Conservation (phyloP, 257 asterid genomes). For the Rauvolfia tetraphylla region DNA sequence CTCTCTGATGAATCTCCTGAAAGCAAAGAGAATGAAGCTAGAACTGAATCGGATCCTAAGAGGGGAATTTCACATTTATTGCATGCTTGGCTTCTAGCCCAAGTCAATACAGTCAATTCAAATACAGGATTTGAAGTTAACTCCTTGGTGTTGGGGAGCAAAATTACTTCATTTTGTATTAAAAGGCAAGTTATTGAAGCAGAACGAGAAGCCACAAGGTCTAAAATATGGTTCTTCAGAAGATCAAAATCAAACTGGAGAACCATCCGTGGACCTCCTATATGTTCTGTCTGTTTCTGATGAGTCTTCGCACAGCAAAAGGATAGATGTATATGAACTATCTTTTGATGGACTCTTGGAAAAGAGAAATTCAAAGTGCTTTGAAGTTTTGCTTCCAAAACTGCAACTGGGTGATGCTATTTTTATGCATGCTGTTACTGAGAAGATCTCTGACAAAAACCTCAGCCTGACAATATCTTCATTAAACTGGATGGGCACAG, state of each 20-base stretch:
- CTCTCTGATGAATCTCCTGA: constrained; percentile 46
- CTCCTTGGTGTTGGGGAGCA: constrained; percentile 68
- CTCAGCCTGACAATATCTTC: constrained; percentile 46
- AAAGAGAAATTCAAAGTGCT: constrained; percentile 31
- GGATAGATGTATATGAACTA: constrained; percentile 54
- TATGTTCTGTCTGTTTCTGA: constrained; percentile 61
- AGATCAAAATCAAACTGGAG: constrained; percentile 44
- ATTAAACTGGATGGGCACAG: constrained; percentile 91
- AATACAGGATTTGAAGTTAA: constrained; percentile 45
- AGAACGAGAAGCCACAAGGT: constrained; percentile 44
- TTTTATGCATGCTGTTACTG: constrained; percentile 38
- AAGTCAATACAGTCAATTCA: constrained; percentile 46
- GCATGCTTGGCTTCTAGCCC: constrained; percentile 72
- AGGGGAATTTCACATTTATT: constrained; percentile 53
- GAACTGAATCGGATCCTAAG: constrained; percentile 32
- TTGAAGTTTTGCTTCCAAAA: constrained; percentile 55
- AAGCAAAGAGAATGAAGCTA: constrained; percentile 32
- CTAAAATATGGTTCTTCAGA: constrained; percentile 26
- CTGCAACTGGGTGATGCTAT: constrained; percentile 62
- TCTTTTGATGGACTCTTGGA: constrained; percentile 40
- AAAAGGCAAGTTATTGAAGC: constrained; percentile 34
- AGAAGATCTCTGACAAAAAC: constrained; percentile 29
- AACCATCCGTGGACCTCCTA: constrained; percentile 54
- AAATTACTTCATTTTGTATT: constrained; percentile 66
- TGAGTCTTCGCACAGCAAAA: constrained; percentile 41